Evolutionary conservation across 139 green algal species (phyloP), one percentile per base, ranked within the genome.

Genomic region (Chlamydomonas eustigma): DNA sequence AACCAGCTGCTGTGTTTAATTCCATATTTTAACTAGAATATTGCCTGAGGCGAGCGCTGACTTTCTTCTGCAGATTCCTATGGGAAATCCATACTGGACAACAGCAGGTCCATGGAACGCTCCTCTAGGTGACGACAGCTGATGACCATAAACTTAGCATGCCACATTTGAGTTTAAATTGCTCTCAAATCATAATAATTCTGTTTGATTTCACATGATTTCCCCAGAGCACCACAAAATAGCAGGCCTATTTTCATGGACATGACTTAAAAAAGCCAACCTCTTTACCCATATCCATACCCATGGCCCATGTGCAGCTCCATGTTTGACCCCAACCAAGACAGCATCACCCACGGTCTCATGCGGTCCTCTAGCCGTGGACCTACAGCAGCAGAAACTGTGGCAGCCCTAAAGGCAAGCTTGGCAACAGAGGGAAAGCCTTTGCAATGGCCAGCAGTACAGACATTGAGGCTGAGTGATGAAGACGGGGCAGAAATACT

Each of bases 331-430:
- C 2, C 18, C 32, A 18, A 12, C 18, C 44, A 12, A 12, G 44
- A 58, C 18, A 18, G 44, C 44, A 58, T 58, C 44, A 28, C 44
- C 12, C 44, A 18, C 44, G 44, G 44, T 58, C 18, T 28, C 18
- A 58, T 58, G 28, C 30, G 28, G 65, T 65, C 32, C 33, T 35
- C 51, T 28, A 39, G 4, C 6, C 32, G 8, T 24, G 33, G 31
- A 70, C 0, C 76, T 69, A 78, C 74, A n/a, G 36, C 79, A 22
- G 79, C 79, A 0, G 79, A 80, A 32, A 81, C 80, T 4, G 72
- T 80, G 5, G 69, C 75, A 0, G 66, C 64, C 0, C 72, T 85
- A 18, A 72, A 72, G n/a, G 33, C 65, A 6, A 72, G 65, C 65
- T 34, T 72, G 65, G 50, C 22, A 72, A 88, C 18, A 18, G 44